Conservation (phyloP, 441 rosid species). For the Biscutella laevigata region DNA sequence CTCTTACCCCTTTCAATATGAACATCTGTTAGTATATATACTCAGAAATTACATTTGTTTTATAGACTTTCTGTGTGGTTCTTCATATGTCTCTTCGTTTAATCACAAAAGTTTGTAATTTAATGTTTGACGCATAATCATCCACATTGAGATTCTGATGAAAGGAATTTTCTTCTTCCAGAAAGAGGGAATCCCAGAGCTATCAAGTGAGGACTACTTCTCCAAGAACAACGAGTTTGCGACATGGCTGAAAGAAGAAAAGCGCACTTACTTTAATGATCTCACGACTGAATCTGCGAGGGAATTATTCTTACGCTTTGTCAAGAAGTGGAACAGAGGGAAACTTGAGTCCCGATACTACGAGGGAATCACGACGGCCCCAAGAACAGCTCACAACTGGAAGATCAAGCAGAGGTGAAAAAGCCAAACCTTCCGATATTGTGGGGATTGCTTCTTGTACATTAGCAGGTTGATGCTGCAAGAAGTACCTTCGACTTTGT, state of each 20-base stretch:
- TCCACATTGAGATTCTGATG: not conserved
- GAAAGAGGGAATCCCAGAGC: slow-evolving; percentile 55
- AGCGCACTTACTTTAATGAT: slow-evolving; percentile 59
- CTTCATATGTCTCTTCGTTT: not conserved
- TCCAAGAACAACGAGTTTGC: slow-evolving; percentile 83
- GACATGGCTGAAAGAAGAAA: slow-evolving; percentile 83
- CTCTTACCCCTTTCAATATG: not conserved
- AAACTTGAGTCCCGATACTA: slow-evolving; percentile 66
- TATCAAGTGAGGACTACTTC: slow-evolving; percentile 76
- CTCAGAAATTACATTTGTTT: not conserved
- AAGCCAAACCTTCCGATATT: not conserved
- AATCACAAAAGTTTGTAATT: not conserved
- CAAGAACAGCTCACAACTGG: slow-evolving; percentile 81
- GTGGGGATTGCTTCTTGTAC: slow-evolving; percentile 10
- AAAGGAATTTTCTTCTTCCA: slow-evolving; percentile 17
- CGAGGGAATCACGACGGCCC: slow-evolving; percentile 72
- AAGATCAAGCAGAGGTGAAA: slow-evolving; percentile 38
- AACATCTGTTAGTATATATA: not conserved
- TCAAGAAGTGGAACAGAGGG: slow-evolving; percentile 66
- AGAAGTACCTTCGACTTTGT: not conserved
- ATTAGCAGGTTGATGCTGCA: not conserved
- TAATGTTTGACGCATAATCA: not conserved
- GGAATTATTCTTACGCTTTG: slow-evolving; percentile 47
- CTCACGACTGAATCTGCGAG: slow-evolving; percentile 76
- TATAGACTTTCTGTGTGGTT: not conserved